These are phyloP conservation scores for Echeveria elegans DNA, from an alignment of 164 flowering plant genomes.

Conservation along the genomic window DNA sequence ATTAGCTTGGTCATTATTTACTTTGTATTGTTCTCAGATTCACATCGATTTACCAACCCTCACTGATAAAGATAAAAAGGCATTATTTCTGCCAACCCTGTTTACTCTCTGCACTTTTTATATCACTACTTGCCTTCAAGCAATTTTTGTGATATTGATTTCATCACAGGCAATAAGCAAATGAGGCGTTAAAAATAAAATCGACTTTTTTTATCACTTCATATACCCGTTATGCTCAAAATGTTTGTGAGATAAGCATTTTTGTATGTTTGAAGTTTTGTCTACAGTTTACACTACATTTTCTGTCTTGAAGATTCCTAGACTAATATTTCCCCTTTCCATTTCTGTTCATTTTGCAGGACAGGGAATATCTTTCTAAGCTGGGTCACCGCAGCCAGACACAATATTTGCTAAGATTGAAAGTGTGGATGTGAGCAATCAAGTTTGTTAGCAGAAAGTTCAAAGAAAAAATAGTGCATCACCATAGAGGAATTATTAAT, in stretches of 20 bases:
- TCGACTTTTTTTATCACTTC: constrained; percentile 10
- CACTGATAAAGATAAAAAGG: constrained; percentile 71
- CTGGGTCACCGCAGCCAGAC: constrained; percentile 10
- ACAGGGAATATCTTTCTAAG: constrained; percentile 11
- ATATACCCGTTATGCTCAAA: constrained; percentile 6
- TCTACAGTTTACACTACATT: too few species aligned
- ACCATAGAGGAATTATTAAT: too few species aligned
- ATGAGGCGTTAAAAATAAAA: constrained; percentile 5
- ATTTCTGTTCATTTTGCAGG: too few species aligned
- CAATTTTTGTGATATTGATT: neutral
- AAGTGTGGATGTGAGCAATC: constrained; percentile 11
- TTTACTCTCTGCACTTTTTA: too few species aligned
- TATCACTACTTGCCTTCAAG: neutral
- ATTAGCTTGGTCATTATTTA: constrained; percentile 60
- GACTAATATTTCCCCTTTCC: too few species aligned
- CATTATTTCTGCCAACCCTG: constrained; percentile 12
- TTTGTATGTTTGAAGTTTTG: too few species aligned
- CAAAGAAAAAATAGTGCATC: too few species aligned
- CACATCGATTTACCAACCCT: constrained; percentile 74
- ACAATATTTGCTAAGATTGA: constrained; percentile 12
- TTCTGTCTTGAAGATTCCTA: too few species aligned
- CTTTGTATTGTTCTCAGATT: constrained; percentile 63
- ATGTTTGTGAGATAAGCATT: too few species aligned
- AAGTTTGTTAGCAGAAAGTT: too few species aligned
- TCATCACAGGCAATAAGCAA: constrained; percentile 8